Base-by-base conservation (phyloP, 441 rosid genomes). In the Arabidopsis hybrid region DNA sequence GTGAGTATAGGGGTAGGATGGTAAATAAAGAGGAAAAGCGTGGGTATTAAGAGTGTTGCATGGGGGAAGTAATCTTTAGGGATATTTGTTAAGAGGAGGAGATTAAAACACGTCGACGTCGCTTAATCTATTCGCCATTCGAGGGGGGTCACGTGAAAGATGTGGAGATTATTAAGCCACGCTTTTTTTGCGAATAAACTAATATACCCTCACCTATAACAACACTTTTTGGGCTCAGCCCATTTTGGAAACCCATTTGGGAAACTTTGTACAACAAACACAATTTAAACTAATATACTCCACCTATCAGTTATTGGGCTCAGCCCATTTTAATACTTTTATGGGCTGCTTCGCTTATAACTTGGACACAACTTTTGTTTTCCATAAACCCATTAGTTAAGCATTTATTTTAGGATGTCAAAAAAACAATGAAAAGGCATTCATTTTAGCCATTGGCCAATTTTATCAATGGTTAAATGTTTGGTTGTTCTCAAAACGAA, bases 131-230 rank as follows among this genome's bases (percentile, higher is more conserved):
- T 78, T 78, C 77, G 52, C 39, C 14, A 45, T 45, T 71, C 69
- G 73, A 59, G 49, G 26, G 17, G 49, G 53, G 16, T 60, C 80
- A 78, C 74, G 71, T 72, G 74, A 53, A 78, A 61, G 55, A 40
- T 72, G 81, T 78, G 81, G 78, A 67, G 78, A 47, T n/a, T 78
- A 72, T 29, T 69, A 29, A 13, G 81, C 81, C 81, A 78, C 81
- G 78, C 12, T 8, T 32, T 8, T 45, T 3, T 7, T 21, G 0
- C 50, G 13, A 71, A 64, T 58, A 4, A 11, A 17, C 21, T 36
- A 6, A 16, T 8, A 16, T 40, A 42, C 46, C 32, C 53, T 34
- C 42, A 21, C 4, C n/a, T 32, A 43, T 4, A 29, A 5, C 9
- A n/a, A 5, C 9, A 8, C 1, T 13, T 68, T 14, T 32, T 17